Conservation (phyloP, 2,329 filamentous ascomycete species). For the Penicillium sclerotiorum region DNA sequence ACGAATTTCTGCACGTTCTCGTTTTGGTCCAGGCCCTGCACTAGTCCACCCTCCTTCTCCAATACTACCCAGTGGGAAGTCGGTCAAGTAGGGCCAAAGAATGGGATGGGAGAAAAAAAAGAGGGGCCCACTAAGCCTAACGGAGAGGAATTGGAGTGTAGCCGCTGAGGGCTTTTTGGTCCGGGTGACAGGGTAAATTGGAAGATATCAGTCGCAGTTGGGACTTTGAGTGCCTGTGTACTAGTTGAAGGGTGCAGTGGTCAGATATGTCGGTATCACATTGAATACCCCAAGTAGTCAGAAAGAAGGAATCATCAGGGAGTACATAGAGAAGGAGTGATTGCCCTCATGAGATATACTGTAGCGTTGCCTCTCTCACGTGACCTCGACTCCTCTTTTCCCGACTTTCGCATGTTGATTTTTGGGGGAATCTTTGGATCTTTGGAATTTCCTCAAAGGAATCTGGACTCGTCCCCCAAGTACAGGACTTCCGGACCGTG, state of each 20-base stretch:
- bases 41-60: conserved; percentile 1
- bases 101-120: not conserved
- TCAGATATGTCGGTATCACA: too few species aligned
- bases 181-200: too few species aligned
- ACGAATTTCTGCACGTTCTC: conserved; percentile 3
- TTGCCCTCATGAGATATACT: too few species aligned
- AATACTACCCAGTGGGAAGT: not conserved
- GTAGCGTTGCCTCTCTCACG: too few species aligned
- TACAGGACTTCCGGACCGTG: too few species aligned
- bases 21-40: conserved; percentile 8
- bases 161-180: conserved; percentile 90
- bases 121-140: conserved; percentile 5
- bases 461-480: too few species aligned
- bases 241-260: too few species aligned
- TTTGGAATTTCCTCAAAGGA: not conserved
- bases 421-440: not conserved
- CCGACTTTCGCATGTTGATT: not conserved
- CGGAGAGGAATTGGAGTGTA: conserved; percentile 37
- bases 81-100: conserved; percentile 76
- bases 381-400: conserved; percentile 7
- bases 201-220: not conserved
- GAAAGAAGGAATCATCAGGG: too few species aligned
- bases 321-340: too few species aligned
- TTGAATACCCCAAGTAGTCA: too few species aligned
- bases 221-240: not conserved